Evolutionary conservation across 768 basidiomycete genomes (phyloP), one percentile per base, ranked within the genome.

Genomic region (Coprinopsis strossmayeri): DNA sequence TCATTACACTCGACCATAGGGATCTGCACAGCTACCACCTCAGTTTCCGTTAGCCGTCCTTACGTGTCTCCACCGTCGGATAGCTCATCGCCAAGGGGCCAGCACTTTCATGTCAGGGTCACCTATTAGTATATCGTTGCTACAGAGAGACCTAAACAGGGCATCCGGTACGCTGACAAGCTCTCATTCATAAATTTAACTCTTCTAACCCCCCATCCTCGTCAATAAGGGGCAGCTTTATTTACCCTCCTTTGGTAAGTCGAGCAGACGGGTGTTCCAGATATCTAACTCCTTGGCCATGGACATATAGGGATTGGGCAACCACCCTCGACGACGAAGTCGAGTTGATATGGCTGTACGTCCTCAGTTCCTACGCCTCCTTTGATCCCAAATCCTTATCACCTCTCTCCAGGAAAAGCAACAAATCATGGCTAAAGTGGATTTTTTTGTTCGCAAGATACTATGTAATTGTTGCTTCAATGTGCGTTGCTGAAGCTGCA

Each of bases 361-460:
- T 56, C 10, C 20, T 18, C 45, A 25, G 18, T 13, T 18, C 21
- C 35, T 21, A n/a, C n/a, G 12, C n/a, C 17, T 24, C 30, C 34
- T 30, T 25, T 13, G 24, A 21, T 51, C 45, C 12, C 35, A 37
- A 47, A 18, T 15, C 20, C 17, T 40, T 3, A 23, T 1, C 7
- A 30, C 34, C 23, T n/a, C 21, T 17, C 17, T 17, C 4, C 32
- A 67, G 65, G 44, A 65, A 61, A 48, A 55, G 54, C 21, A 54
- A 59, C n/a, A 35, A 34, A 21, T 62, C 63, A 34, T 67, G 62
- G 63, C 32, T 64, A 18, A 65, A 67, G 57, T 67, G 64, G 66
- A 50, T 58, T 18, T 67, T 60, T 46, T 43, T 64, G 15, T 59
- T 62, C 38, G 46, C 62, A 39, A 58, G 66, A 20, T 67, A 67